phyloP scores from a whole-genome alignment of 2,329 filamentous ascomycete species.

The Beauveria asiatica region DNA sequence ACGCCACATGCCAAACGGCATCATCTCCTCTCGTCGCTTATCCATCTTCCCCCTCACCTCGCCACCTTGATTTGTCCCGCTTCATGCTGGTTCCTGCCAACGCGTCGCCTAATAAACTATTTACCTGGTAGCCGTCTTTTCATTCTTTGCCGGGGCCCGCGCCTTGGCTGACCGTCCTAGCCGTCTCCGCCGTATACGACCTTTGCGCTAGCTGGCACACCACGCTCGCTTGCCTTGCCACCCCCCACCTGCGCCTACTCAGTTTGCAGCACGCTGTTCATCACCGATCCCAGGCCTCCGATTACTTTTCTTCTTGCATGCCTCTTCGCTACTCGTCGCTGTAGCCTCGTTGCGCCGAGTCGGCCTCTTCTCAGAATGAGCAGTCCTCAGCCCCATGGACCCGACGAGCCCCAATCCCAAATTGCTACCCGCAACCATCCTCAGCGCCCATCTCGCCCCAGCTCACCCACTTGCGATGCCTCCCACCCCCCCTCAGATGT shows the following conservation, averaged over 20 bases:
- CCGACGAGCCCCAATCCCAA: constrained; percentile 3
- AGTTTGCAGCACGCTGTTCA: neutral
- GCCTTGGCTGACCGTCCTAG: neutral
- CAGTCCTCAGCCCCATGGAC: neutral
- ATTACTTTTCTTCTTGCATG: neutral
- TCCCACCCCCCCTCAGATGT: neutral
- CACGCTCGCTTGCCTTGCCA: neutral
- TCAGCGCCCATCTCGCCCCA: neutral
- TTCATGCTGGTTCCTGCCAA: neutral
- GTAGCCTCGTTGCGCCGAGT: neutral
- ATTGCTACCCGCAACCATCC: neutral
- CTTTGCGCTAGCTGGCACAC: neutral
- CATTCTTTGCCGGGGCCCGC: neutral
- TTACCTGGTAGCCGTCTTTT: neutral
- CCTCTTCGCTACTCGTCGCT: neutral
- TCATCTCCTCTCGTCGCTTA: neutral
- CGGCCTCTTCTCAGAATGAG: constrained; percentile 2
- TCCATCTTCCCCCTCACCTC: neutral
- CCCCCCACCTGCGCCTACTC: neutral
- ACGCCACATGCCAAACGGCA: neutral
- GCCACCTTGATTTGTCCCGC: neutral
- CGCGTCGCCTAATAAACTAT: neutral
- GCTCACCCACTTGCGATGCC: neutral
- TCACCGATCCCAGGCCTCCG: neutral
- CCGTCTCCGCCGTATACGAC: neutral